Percentiles rank a stretch among this genome's conserved stretches.
These are phyloP conservation scores for Lobosporangium transversale DNA, from an alignment of 192 early-diverging fungal genomes.

Conservation along the genomic window DNA sequence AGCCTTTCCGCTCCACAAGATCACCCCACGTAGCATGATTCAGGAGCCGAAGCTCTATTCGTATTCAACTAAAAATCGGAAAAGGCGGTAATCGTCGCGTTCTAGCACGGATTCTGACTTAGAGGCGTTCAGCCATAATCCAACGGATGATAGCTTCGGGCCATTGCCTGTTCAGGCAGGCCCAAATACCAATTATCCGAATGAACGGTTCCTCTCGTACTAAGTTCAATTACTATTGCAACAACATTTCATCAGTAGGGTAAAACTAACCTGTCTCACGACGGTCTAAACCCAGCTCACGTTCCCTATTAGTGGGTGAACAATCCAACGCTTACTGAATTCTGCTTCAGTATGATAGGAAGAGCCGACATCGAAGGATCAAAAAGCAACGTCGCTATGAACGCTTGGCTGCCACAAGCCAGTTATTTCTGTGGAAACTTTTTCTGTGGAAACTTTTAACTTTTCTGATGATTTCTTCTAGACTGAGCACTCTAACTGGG, in stretches of 20 bases:
- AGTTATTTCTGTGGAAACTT: too few relatives aligned
- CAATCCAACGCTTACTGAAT: conserved; percentile 89
- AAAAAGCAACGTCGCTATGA: conserved; percentile 60
- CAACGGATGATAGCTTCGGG: conserved; percentile 39
- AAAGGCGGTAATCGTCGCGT: conserved; percentile 38
- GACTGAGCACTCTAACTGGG: too few relatives aligned
- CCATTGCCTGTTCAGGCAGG: conserved; percentile 29
- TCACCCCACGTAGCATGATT: neutral
- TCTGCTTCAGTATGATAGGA: conserved; percentile 89
- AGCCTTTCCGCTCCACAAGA: neutral
- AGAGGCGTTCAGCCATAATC: conserved; percentile 37
- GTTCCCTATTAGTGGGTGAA: conserved; percentile 92
- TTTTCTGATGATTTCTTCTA: too few relatives aligned
- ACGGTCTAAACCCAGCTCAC: conserved; percentile 95
- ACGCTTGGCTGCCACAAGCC: conserved; percentile 15
- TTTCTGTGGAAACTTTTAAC: too few relatives aligned
- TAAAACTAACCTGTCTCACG: conserved; percentile 78
- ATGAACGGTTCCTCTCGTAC: conserved; percentile 28
- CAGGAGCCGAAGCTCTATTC: conserved; percentile 4
- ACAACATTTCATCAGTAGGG: conserved; percentile 32
- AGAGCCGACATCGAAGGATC: conserved; percentile 89
- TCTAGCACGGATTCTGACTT: conserved; percentile 34
- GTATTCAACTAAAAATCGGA: conserved; percentile 32
- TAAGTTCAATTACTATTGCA: conserved; percentile 21
- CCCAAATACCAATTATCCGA: conserved; percentile 36